A percentile compares a stretch with the other conserved stretches of the same genome.
Conservation (phyloP, 1,139 yeast species). For the Suhomyces coccinellae region DNA sequence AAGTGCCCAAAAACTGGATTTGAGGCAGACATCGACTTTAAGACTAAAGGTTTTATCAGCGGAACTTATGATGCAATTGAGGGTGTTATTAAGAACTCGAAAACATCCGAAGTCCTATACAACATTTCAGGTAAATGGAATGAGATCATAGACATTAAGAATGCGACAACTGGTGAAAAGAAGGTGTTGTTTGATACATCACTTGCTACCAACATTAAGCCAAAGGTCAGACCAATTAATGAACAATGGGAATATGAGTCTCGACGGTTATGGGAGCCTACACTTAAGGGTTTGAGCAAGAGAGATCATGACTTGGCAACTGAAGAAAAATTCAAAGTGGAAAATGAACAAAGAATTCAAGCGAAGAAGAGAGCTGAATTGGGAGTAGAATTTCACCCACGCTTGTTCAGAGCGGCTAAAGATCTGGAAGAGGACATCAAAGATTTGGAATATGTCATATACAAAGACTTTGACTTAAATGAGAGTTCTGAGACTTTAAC, state of each 20-base stretch:
- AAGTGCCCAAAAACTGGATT: conserved; percentile 61
- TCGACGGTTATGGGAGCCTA: conserved; percentile 78
- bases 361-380: conserved; percentile 77
- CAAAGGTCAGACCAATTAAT: conserved; percentile 71
- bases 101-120: conserved; percentile 56
- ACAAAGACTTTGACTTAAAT: conserved; percentile 49
- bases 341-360: conserved; percentile 72
- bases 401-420: conserved; percentile 53
- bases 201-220: conserved; percentile 52
- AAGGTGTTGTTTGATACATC: conserved; percentile 64
- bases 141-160: conserved; percentile 72
- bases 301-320: conserved; percentile 85
- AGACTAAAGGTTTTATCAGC: conserved; percentile 89
- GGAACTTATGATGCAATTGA: conserved; percentile 91
- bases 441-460: conserved; percentile 61
- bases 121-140: conserved; percentile 92
- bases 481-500: conserved; percentile 52
- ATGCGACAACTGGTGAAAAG: conserved; percentile 49
- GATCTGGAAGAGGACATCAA: conserved; percentile 31
- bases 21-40: conserved; percentile 85
- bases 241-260: conserved; percentile 86
- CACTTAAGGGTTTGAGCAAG: conserved; percentile 70
- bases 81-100: conserved; percentile 61
- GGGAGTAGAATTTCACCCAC: conserved; percentile 80
- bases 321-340: conserved; percentile 81